Conservation (phyloP, 176 grass and related monocot species). For the Triticum turgidum region DNA sequence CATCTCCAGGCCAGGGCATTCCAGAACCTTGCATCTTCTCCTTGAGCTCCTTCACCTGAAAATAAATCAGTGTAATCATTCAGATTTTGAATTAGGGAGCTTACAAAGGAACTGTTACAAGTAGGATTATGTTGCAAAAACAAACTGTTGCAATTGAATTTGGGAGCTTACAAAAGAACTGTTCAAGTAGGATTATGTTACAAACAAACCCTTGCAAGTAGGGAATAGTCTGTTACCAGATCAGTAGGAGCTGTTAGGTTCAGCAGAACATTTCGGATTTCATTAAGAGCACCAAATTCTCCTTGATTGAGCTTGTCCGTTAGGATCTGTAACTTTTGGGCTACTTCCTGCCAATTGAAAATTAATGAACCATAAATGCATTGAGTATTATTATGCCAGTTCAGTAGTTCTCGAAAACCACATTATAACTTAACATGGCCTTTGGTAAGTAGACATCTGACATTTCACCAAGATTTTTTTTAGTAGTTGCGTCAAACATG, state of each 20-base stretch:
- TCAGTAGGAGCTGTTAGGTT: slow-evolving; percentile 54
- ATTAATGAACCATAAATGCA: neutral
- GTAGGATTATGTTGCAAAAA: neutral
- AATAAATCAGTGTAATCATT: neutral
- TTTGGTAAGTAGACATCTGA: neutral
- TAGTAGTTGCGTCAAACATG: neutral
- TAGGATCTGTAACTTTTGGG: slow-evolving; percentile 49
- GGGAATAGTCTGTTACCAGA: slow-evolving; percentile 46
- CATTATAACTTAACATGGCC: neutral
- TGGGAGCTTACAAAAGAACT: neutral
- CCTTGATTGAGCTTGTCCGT: slow-evolving; percentile 56
- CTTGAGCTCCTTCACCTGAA: slow-evolving; percentile 74
- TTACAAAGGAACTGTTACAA: neutral
- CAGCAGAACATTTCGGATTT: slow-evolving; percentile 71
- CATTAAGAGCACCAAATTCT: slow-evolving; percentile 65
- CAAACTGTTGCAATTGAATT: neutral
- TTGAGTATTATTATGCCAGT: neutral
- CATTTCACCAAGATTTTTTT: neutral
- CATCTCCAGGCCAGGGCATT: slow-evolving; percentile 96
- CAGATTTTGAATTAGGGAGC: neutral
- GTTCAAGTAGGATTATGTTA: neutral
- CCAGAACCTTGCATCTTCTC: slow-evolving; percentile 73
- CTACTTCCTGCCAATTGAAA: slow-evolving; percentile 57
- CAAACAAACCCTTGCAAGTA: neutral
- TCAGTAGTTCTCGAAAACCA: neutral